Percentiles rank a stretch among this genome's conserved stretches.
phyloP scores from a whole-genome alignment of 768 basidiomycete genomes.

The Mycena kentingensis region DNA sequence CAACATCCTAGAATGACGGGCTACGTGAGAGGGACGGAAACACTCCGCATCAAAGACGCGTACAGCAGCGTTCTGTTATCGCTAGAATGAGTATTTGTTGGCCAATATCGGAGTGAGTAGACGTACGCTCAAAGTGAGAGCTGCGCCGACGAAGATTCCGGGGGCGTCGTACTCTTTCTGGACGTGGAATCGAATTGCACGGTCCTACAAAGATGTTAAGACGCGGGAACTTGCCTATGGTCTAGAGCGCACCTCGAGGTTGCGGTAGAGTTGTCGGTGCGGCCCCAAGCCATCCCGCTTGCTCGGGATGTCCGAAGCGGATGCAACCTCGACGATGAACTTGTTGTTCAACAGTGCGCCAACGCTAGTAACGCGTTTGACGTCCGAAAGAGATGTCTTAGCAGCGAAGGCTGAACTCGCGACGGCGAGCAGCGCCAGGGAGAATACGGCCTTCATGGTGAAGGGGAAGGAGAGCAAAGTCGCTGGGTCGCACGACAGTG shows the following conservation, averaged over 20 bases:
- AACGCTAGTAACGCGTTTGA: constrained; percentile 41
- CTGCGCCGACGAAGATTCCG: constrained; percentile 61
- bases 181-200: constrained; percentile 37
- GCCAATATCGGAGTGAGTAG: background rate
- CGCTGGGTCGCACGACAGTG: background rate
- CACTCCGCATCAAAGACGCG: constrained; percentile 2
- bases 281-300: constrained; percentile 43
- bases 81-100: background rate
- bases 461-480: background rate
- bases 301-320: constrained; percentile 35
- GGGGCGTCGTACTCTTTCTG: constrained; percentile 53
- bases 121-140: constrained; percentile 49
- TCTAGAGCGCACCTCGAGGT: constrained; percentile 45
- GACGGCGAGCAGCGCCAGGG: constrained; percentile 32
- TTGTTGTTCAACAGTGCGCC: constrained; percentile 47
- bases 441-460: constrained; percentile 38
- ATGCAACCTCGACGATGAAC: constrained; percentile 61
- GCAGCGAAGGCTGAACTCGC: constrained; percentile 31
- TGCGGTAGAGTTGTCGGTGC: constrained; percentile 53
- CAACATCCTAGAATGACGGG: constrained; percentile 43
- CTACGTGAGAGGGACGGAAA: background rate
- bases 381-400: constrained; percentile 36
- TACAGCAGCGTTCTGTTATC: constrained; percentile 31
- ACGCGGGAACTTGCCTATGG: background rate
- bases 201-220: background rate